Conservation (phyloP, 768 basidiomycete species). For the Gymnopilus junonius region DNA sequence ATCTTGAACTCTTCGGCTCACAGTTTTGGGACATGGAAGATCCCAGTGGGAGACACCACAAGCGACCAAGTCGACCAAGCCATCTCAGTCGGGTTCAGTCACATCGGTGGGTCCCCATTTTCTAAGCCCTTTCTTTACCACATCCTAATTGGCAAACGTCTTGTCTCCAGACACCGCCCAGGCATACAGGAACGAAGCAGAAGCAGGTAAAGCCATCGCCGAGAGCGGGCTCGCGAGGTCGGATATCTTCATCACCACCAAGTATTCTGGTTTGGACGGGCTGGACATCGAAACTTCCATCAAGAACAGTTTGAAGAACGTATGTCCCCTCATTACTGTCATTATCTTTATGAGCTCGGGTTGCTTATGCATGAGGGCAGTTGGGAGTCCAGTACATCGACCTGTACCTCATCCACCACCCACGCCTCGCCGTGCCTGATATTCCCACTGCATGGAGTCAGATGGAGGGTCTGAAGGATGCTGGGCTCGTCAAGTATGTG, state of each 20-base stretch:
- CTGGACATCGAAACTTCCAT: conserved; percentile 60
- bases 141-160: not conserved
- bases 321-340: too few species aligned
- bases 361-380: conserved; percentile 33
- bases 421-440: conserved; percentile 56
- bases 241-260: conserved; percentile 69
- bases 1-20: too few species aligned
- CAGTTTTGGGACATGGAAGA: conserved; percentile 66
- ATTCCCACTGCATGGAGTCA: conserved; percentile 66
- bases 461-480: conserved; percentile 60
- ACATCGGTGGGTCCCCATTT: conserved; percentile 52
- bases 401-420: conserved; percentile 71
- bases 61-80: conserved; percentile 65
- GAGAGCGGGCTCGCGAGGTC: conserved; percentile 61
- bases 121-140: not conserved
- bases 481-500: conserved; percentile 61
- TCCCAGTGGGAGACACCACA: conserved; percentile 59
- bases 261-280: conserved; percentile 57
- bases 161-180: conserved; percentile 58
- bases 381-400: conserved; percentile 69
- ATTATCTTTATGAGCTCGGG: too few species aligned
- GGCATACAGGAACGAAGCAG: conserved; percentile 60
- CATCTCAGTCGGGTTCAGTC: conserved; percentile 61
- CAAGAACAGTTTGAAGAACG: conserved; percentile 57
- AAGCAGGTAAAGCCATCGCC: conserved; percentile 55